phyloP scores from a whole-genome alignment of 2,329 filamentous ascomycete species.

The Aspergillus persii region DNA sequence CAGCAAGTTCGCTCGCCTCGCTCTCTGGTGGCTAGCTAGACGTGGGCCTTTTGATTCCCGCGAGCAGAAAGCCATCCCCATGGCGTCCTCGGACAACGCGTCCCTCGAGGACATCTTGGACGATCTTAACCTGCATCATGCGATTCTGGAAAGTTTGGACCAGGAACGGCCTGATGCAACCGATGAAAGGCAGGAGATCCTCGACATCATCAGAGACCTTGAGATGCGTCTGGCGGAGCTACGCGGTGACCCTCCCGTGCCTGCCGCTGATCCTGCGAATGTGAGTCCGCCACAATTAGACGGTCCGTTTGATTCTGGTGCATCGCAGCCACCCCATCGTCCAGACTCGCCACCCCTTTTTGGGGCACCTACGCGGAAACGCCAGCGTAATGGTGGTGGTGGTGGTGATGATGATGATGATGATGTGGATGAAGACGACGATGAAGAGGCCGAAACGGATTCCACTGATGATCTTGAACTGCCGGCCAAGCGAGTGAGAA shows the following conservation, averaged over 20 bases:
- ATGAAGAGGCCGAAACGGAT: slow-evolving; percentile 6
- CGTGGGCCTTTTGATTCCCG: background rate
- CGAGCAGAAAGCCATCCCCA: background rate
- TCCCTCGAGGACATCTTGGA: slow-evolving; percentile 29
- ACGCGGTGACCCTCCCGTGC: slow-evolving; percentile 12
- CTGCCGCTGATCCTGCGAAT: background rate
- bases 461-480: slow-evolving; percentile 9
- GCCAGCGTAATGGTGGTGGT: slow-evolving; percentile 3
- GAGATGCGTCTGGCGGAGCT: slow-evolving; percentile 25
- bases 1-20: background rate
- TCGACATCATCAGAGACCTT: slow-evolving; percentile 22
- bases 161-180: slow-evolving; percentile 24
- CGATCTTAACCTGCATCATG: slow-evolving; percentile 32
- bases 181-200: slow-evolving; percentile 27
- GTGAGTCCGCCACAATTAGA: slow-evolving; percentile 14
- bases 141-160: slow-evolving; percentile 31
- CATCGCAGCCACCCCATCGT: background rate
- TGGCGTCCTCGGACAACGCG: slow-evolving; percentile 14
- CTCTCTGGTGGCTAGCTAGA: background rate
- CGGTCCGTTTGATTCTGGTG: slow-evolving; percentile 6
- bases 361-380: slow-evolving; percentile 15
- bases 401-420: background rate
- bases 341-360: slow-evolving; percentile 4
- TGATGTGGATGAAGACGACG: background rate
- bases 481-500: slow-evolving; percentile 10